Base-by-base conservation (phyloP, 2,329 filamentous ascomycete genomes). In the Fusarium pseudoanthophilum region DNA sequence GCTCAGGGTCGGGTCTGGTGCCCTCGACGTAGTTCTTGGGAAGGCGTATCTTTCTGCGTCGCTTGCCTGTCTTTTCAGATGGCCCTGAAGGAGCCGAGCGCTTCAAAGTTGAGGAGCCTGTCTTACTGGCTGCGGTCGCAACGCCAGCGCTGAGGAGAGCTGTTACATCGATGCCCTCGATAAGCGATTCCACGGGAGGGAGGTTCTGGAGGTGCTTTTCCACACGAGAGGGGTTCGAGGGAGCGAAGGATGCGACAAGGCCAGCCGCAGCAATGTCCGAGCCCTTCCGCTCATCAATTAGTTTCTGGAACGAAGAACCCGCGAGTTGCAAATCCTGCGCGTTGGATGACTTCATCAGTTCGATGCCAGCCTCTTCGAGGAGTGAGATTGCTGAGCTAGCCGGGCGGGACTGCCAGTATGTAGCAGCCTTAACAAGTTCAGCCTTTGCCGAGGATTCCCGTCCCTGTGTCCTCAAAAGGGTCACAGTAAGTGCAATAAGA, bases 1-100 rank as follows among this genome's bases (percentile, higher is more conserved):
- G 88, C 83, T 99, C 96, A 0, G 94, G 92, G 81, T 99, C 96
- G 39, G 93, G 89, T 73, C 91, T 91, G 86, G 95, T 97, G 76
- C 88, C 90, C 59, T 93, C 89, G 67, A 94, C 93, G 78, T 90
- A 93, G 78, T 91, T 88, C 83, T 93, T 94, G 37, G 92, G 92
- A 77, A 93, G 85, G 75, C 89, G 89, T 64, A 85, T 88, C 79
- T 88, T 85, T 78, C 88, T 89, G 79, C 89, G 90, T 67, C 88
- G 84, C 78, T 90, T 90, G 40, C 84, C 82, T 14, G 84, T 69
- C 72, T 86, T 87, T 26, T 82, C 75, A 18, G 77, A 75, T 3
- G 78, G 75, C 20, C 87, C 82, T 6, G 78, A 71, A n/a, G 75
- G 65, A n/a, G 82, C 79, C 34, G 83, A 69, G 55, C 89, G 84